phyloP scores from a whole-genome alignment of 2,329 filamentous ascomycete genomes.

The Fusarium sp. region DNA sequence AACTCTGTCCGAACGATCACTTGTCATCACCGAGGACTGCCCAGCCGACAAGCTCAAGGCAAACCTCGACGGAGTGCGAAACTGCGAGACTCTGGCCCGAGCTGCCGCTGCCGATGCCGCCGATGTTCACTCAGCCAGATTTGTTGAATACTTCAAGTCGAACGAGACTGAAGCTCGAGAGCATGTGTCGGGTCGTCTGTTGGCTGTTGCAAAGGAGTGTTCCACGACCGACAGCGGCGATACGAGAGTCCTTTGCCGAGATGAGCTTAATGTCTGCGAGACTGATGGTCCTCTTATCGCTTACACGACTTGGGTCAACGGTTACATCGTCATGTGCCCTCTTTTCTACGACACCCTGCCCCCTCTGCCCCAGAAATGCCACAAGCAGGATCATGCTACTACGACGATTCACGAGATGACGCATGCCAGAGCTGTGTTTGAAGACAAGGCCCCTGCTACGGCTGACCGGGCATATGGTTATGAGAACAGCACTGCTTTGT shows the following conservation, averaged over 20 bases:
- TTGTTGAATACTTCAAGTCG: conserved; percentile 37
- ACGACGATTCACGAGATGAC: conserved; percentile 36
- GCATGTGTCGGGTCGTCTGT: conserved; percentile 26
- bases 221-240: conserved; percentile 9
- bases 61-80: conserved; percentile 9
- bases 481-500: conserved; percentile 32
- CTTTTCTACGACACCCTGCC: conserved; percentile 28
- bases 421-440: conserved; percentile 27
- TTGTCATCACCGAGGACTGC: conserved; percentile 8
- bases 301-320: conserved; percentile 36
- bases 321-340: conserved; percentile 29
- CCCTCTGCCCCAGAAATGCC: conserved; percentile 15
- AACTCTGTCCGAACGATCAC: conserved; percentile 2
- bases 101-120: conserved; percentile 29
- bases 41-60: conserved; percentile 7
- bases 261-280: conserved; percentile 22
- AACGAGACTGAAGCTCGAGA: conserved; percentile 27
- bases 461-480: conserved; percentile 34
- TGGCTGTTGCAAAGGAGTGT: conserved; percentile 31
- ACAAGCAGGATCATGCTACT: conserved; percentile 36
- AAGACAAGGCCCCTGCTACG: conserved; percentile 19
- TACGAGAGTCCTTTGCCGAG: conserved; percentile 11
- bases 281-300: conserved; percentile 23
- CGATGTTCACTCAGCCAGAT: conserved; percentile 13
- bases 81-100: conserved; percentile 28